Base-by-base conservation (phyloP, 2,329 filamentous ascomycete species). In the Colletotrichum eremochloae region DNA sequence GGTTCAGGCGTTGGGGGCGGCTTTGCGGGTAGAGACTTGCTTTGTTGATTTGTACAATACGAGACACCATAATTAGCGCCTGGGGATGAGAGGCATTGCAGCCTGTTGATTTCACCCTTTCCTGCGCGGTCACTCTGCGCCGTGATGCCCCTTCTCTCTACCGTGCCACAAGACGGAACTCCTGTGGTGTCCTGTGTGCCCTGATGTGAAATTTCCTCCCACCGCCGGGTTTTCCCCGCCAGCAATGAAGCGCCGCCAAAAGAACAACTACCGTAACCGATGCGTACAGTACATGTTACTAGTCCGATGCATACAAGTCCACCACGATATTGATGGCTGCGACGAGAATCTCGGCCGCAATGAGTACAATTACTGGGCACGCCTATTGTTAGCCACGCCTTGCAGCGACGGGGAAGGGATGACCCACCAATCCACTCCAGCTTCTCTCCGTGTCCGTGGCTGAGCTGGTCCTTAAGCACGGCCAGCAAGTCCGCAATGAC, bases 291-390 rank as follows among this genome's bases (percentile, higher is more conserved):
- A 42, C 31, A 58, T 36, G 42, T 70, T 67, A 24, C 67, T 66
- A 76, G 36, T 76, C 75, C 40, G 73, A 75, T 33, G 93, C 95
- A 78, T 97, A 97, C 75, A 98, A 80, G 82, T 98, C 96, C 44
- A 98, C 96, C 40, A 98, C 89, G 75, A 99, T 98, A 81, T 98
- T 98, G 77, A 98, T 92, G 24, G 90, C 93, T 1, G 95, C 95
- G 60, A 98, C 95, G 9, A 98, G 84, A 74, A 98, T 98, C 81
- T 99, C 96, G 15, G 95, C 95, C 9, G 95, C 96, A 78, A 99
- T 98, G 62, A 99, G 90, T 31, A 98, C 88, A 77, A 99, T 98
- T 55, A 99, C 95, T 95, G 68, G 52, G 3, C 12, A 55, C 44
- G 44, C 18, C 44, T 20, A 29, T 12, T n/a, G 70, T 76, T 67